Base-by-base conservation (phyloP, 73 alveolate species). In the Tetrahymena borealis region DNA sequence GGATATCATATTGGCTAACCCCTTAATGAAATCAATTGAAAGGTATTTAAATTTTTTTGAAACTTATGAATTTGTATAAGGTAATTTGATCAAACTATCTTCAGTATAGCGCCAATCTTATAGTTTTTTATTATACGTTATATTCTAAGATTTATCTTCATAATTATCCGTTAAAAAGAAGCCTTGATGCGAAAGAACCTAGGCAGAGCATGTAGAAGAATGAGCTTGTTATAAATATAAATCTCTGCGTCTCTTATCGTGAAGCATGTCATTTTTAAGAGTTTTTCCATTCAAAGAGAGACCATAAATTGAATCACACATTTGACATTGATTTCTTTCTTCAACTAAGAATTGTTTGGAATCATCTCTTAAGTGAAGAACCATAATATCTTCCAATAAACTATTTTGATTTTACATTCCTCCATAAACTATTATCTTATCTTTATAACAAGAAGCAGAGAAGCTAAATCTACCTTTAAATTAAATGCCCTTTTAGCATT, bases 341-440 rank as follows among this genome's bases (percentile, higher is more conserved):
- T 60, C 85, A 0, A 60, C 85, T 60, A 60, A 60, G 10, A 93
- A 38, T 79, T 93, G 41, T 79, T 93, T 93, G 41, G 90, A 91
- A 90, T 92, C 91, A 93, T 93, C 95, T 41, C 91, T 93, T 7
- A 93, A 33, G 33, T 93, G 95, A 36, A 93, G 91, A 28, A 93
- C 95, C 95, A 93, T 93, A 0, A 93, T 93, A 85, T 93, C 95
- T 93, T 93, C 95, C 13, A 93, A 42, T 33, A 93, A 90, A n/a
- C 40, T 92, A 32, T 92, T 92, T 92, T 79, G 40, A 38, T 78
- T 39, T 39, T 92, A 39, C 91, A 93, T 39, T 79, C 95, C 95
- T 0, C 95, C 95, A 85, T 79, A 93, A 0, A 93, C 91, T 12
- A 93, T 93, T 36, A 93, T 79, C 32, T 93, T 41, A 93, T 93